phyloP scores from a whole-genome alignment of 1,284 basidiomycete genomes.

The Puccinia polysora region DNA sequence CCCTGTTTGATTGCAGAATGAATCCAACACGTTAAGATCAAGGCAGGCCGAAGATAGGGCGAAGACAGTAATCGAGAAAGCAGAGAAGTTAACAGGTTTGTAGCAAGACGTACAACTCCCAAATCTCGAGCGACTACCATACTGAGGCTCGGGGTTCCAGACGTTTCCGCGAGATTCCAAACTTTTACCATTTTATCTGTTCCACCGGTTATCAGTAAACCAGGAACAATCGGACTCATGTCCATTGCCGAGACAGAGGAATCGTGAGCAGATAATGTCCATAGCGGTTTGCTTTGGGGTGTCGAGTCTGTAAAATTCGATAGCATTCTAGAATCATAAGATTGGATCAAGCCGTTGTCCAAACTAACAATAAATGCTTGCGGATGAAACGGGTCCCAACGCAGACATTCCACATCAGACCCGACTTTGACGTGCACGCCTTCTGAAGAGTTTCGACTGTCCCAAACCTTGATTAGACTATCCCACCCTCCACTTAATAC shows the following conservation, averaged over 20 bases:
- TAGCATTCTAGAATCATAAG: constrained; percentile 82
- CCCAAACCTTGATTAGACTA: constrained; percentile 85
- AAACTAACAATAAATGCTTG: constrained; percentile 76
- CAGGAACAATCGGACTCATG: constrained; percentile 82
- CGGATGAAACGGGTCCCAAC: constrained; percentile 93
- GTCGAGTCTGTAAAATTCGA: constrained; percentile 57
- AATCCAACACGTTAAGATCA: too few relatives aligned
- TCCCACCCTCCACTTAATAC: constrained; percentile 90
- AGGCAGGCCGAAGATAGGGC: too few relatives aligned
- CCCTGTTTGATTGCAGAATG: constrained; percentile 59
- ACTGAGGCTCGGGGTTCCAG: constrained; percentile 71
- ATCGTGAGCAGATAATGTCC: constrained; percentile 90
- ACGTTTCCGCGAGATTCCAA: constrained; percentile 74
- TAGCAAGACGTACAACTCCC: constrained; percentile 68
- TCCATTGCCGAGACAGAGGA: constrained; percentile 88
- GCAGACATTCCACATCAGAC: constrained; percentile 84
- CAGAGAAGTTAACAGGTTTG: constrained; percentile 29
- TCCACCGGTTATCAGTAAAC: constrained; percentile 86
- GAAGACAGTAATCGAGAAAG: constrained; percentile 3
- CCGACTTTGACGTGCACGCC: constrained; percentile 74
- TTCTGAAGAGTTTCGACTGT: constrained; percentile 72
- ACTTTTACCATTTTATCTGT: constrained; percentile 77
- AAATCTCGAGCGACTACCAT: constrained; percentile 83
- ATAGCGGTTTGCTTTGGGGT: constrained; percentile 58
- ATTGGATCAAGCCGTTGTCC: constrained; percentile 84